A percentile compares a stretch with the other conserved stretches of the same genome.
Evolutionary conservation across 192 early-diverging fungal species (phyloP).

Genomic region (Linnemannia elongata): DNA sequence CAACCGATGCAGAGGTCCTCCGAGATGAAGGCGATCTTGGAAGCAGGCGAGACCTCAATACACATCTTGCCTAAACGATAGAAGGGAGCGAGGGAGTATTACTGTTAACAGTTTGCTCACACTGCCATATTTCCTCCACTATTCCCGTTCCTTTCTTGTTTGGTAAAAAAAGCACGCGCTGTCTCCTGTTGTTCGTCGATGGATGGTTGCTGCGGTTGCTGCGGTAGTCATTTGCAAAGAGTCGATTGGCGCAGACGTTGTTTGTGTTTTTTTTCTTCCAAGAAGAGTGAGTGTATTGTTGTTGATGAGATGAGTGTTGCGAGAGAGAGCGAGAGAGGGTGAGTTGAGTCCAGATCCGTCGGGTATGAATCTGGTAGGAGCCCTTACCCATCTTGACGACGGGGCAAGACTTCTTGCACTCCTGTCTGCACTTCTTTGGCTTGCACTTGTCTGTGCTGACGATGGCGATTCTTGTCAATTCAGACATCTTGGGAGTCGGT

Average conservation of each 20-base stretch:
- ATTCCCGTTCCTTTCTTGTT: neutral
- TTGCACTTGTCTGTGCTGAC: constrained; percentile 96
- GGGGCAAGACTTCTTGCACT: constrained; percentile 97
- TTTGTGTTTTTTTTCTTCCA: too few relatives aligned
- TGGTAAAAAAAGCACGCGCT: neutral
- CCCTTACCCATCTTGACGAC: constrained; percentile 95
- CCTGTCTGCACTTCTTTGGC: constrained; percentile 98
- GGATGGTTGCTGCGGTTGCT: neutral
- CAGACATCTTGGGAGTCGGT: constrained; percentile 71
- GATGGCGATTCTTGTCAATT: constrained; percentile 94
- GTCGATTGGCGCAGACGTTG: neutral
- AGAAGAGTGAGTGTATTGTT: neutral
- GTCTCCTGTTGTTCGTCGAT: neutral
- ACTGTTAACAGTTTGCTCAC: neutral
- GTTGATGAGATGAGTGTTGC: too few relatives aligned
- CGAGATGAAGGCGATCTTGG: constrained; percentile 94
- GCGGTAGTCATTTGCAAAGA: neutral
- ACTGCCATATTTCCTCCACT: neutral
- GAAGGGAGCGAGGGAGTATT: neutral
- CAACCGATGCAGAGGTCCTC: constrained; percentile 98
- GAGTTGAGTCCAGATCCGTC: neutral
- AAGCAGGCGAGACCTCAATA: constrained; percentile 89
- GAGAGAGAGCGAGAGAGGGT: neutral
- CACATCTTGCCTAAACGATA: constrained; percentile 84
- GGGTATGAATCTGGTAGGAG: neutral